A percentile compares a stretch with the other conserved stretches of the same genome.
Evolutionary conservation across 805 yeast genomes (phyloP).

Genomic region (Teunomyces panamensis): DNA sequence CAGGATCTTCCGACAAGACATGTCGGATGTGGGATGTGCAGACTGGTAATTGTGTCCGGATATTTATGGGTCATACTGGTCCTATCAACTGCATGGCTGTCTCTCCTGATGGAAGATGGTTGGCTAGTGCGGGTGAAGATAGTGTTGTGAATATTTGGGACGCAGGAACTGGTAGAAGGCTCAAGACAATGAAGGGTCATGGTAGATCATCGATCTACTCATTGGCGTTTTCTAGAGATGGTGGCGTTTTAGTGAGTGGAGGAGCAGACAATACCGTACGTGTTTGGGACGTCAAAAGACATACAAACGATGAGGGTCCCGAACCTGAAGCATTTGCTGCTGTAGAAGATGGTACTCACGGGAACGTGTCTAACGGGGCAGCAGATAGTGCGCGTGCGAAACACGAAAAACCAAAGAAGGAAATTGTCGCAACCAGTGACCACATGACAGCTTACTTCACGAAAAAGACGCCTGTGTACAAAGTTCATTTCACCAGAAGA

Average conservation of each 20-base stretch:
- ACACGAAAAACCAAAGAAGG: constrained; percentile 53
- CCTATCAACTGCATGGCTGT: constrained; percentile 83
- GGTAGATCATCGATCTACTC: constrained; percentile 86
- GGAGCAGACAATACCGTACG: constrained; percentile 92
- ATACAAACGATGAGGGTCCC: constrained; percentile 75
- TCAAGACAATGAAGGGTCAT: constrained; percentile 93
- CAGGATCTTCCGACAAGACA: constrained; percentile 94
- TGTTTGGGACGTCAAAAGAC: constrained; percentile 92
- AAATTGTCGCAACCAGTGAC: constrained; percentile 79
- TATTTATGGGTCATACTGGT: constrained; percentile 91
- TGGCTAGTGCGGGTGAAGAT: constrained; percentile 95
- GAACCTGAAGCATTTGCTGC: constrained; percentile 66
- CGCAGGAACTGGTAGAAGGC: constrained; percentile 81
- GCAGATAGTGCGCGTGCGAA: constrained; percentile 22
- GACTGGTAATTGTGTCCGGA: constrained; percentile 83
- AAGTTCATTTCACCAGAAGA: constrained; percentile 86
- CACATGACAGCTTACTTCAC: constrained; percentile 93
- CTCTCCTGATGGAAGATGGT: constrained; percentile 95
- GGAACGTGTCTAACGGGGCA: constrained; percentile 9
- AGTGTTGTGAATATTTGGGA: constrained; percentile 90
- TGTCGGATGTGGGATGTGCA: constrained; percentile 98
- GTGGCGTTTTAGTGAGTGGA: constrained; percentile 83
- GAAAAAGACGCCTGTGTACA: constrained; percentile 89
- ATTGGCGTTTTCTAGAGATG: constrained; percentile 79
- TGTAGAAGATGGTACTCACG: constrained; percentile 6